A percentile compares a stretch with the other conserved stretches of the same genome.
These are phyloP conservation scores for Penicillium robsamsonii DNA, from an alignment of 495 filamentous ascomycete genomes.

Conservation along the genomic window DNA sequence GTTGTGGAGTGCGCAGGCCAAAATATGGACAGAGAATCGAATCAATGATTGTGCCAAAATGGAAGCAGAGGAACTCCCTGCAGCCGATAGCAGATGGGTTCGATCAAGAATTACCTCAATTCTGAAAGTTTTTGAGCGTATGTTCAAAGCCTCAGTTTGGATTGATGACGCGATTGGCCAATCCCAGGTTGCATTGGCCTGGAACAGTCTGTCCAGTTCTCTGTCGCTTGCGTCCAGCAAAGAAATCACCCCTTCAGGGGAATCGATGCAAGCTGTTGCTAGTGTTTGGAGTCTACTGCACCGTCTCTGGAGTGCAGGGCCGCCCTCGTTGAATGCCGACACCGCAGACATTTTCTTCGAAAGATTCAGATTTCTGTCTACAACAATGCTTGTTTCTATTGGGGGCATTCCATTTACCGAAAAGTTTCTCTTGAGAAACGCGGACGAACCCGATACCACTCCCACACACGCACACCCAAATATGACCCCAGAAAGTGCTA, in stretches of 20 bases:
- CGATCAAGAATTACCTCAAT: constrained; percentile 63
- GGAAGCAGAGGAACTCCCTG: constrained; percentile 68
- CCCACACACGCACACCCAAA: constrained; percentile 39
- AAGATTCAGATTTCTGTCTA: constrained; percentile 58
- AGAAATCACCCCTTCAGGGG: constrained; percentile 84
- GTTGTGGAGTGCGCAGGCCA: constrained; percentile 61
- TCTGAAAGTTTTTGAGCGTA: constrained; percentile 60
- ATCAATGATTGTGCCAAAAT: constrained; percentile 57
- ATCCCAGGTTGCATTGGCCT: constrained; percentile 55
- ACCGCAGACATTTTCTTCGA: constrained; percentile 53
- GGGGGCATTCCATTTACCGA: constrained; percentile 78
- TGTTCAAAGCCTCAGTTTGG: constrained; percentile 58
- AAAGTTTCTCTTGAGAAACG: constrained; percentile 53
- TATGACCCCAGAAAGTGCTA: constrained; percentile 34
- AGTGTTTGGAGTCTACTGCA: constrained; percentile 64
- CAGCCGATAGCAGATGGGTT: constrained; percentile 85
- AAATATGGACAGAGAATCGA: constrained; percentile 70
- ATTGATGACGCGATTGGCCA: constrained; percentile 42
- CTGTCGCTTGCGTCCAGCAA: constrained; percentile 77
- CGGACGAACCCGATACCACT: constrained; percentile 44
- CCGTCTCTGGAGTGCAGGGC: constrained; percentile 59
- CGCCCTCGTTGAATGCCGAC: constrained; percentile 37
- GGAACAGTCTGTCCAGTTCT: constrained; percentile 65
- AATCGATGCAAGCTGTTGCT: constrained; percentile 76
- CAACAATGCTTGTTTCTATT: constrained; percentile 59